Base-by-base conservation (phyloP, 2,329 filamentous ascomycete species). In the Mycosphaerella sp. region DNA sequence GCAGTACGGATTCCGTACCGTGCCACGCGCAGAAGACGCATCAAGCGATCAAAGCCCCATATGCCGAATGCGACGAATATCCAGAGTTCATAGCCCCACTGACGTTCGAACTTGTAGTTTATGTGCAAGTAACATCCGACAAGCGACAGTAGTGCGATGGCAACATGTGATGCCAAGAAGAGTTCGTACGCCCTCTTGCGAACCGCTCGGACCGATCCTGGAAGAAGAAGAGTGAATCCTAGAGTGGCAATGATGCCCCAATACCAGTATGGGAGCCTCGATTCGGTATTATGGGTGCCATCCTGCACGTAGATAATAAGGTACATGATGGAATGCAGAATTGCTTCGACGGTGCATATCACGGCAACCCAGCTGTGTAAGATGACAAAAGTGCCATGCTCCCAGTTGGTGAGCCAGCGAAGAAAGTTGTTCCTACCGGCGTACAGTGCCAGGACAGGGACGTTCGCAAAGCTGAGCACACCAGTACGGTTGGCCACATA, bases 331-430 rank as follows among this genome's bases (percentile, higher is more conserved):
- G 70, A 72, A 62, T 80, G 78, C 0, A 79, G 41, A 6, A 71
- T 59, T 0, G 71, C 73, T 41, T 80, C 69, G 0, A 78, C 40
- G 1, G 70, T 69, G 21, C 67, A 71, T 6, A 79, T 64, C 17
- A 69, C 62, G 0, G 75, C 76, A 1, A 75, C 62, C 74, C 74
- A 78, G 10, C 75, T 68, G 53, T 80, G 76, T 0, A 78, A 63
- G 0, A 78, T 59, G 2, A 78, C 53, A 46, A 68, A 78, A 0
- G 77, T 79, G 0, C 70, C 69, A 53, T 76, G 71, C 0, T 66
- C 71, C 75, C 75, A 79, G 55, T 75, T 69, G 2, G 76, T 77
- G 1, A 76, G 35, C 64, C 69, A 73, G 0, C 78, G 67, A 0
- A 77, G 66, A 2, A 78, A 18, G 48, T 74, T 78, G 56, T 79